Evolutionary conservation across 176 grass and related monocot species (phyloP).

Genomic region (Urochloa ruziziensis): DNA sequence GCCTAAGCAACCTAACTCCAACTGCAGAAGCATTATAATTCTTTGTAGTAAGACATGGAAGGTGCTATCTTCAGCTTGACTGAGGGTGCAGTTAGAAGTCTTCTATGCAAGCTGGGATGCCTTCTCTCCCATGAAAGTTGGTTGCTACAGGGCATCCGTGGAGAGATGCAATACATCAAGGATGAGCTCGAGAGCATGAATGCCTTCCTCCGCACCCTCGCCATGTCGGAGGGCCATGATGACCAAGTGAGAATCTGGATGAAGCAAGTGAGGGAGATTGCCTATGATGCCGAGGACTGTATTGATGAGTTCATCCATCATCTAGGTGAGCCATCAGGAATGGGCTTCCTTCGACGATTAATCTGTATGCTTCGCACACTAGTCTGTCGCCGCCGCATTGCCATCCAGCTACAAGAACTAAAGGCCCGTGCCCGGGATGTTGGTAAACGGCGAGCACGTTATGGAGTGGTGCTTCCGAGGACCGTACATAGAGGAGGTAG

Average conservation of each 20-base stretch:
- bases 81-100: slow-evolving; percentile 20
- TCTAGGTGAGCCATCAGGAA: neutral
- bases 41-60: slow-evolving; percentile 3
- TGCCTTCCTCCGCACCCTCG: slow-evolving; percentile 29
- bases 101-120: slow-evolving; percentile 24
- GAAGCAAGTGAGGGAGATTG: slow-evolving; percentile 42
- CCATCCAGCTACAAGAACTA: slow-evolving; percentile 21
- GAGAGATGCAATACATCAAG: slow-evolving; percentile 32
- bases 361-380: neutral
- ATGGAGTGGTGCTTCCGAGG: neutral
- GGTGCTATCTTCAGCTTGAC: slow-evolving; percentile 28
- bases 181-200: slow-evolving; percentile 44
- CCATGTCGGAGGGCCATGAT: slow-evolving; percentile 9
- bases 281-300: slow-evolving; percentile 39
- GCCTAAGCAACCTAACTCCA: neutral
- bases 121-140: slow-evolving; percentile 27
- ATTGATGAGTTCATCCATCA: slow-evolving; percentile 33
- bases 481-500: neutral
- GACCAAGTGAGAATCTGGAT: slow-evolving; percentile 35
- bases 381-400: neutral
- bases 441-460: slow-evolving; percentile 7
- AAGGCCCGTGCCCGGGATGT: slow-evolving; percentile 15
- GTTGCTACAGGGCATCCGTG: neutral
- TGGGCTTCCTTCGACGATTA: neutral
- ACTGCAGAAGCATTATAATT: neutral